Conservation (phyloP, 306 rosid species). For the Lupinus albus region DNA sequence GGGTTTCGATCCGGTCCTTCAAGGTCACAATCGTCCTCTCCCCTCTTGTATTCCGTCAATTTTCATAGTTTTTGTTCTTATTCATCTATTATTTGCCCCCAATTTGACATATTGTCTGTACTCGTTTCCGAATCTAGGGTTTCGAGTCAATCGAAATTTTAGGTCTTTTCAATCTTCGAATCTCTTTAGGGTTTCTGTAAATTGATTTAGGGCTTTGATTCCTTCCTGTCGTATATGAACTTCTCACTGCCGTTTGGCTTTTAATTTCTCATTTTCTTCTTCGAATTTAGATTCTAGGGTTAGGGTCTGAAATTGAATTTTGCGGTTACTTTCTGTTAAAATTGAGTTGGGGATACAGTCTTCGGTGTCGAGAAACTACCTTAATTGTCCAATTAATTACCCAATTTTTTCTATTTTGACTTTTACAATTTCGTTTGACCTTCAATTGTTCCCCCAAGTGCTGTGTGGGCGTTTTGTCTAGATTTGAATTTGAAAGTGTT, state of each 20-base stretch:
- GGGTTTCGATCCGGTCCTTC: conserved; percentile 41
- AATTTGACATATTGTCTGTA: conserved; percentile 6
- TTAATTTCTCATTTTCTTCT: conserved; percentile 15
- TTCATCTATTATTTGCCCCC: conserved; percentile 28
- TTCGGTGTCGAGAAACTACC: neutral
- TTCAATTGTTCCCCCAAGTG: conserved; percentile 12
- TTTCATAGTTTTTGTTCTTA: conserved; percentile 3
- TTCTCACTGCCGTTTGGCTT: neutral
- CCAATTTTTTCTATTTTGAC: conserved; percentile 33
- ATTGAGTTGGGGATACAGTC: conserved; percentile 45
- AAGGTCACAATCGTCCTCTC: conserved; percentile 22
- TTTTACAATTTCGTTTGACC: conserved; percentile 32
- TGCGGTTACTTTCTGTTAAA: conserved; percentile 26
- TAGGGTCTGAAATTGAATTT: conserved; percentile 49
- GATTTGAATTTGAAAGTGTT: conserved; percentile 26
- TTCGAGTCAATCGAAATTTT: conserved; percentile 37
- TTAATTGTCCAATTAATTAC: neutral
- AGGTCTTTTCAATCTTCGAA: conserved; percentile 39
- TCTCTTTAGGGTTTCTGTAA: conserved; percentile 27
- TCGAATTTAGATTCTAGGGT: conserved; percentile 43
- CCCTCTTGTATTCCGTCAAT: conserved; percentile 3
- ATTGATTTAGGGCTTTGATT: conserved; percentile 43
- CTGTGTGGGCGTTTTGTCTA: conserved; percentile 14
- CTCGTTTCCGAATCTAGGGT: conserved; percentile 50
- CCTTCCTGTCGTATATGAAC: neutral